Evolutionary conservation across 768 basidiomycete genomes (phyloP).

Genomic region (Auriscalpium microsporum): DNA sequence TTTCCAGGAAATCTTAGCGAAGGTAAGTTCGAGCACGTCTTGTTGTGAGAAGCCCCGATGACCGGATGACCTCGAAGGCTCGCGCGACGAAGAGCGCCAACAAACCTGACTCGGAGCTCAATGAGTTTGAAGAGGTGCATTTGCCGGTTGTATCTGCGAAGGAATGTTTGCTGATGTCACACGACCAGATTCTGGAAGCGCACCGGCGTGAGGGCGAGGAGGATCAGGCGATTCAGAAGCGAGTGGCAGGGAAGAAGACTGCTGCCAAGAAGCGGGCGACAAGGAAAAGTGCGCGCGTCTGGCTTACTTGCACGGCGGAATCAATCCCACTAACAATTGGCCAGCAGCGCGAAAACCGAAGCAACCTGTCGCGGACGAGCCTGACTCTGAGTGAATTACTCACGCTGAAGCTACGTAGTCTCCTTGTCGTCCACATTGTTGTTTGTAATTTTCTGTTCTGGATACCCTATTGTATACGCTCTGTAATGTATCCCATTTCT

Average conservation of each 20-base stretch:
- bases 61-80: slow-evolving; percentile 37
- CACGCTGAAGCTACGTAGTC: no score
- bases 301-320: background rate
- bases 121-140: slow-evolving; percentile 84
- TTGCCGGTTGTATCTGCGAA: background rate
- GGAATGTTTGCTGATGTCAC: background rate
- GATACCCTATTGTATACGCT: no score
- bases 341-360: background rate
- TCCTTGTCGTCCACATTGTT: no score
- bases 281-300: slow-evolving; percentile 28
- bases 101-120: slow-evolving; percentile 88
- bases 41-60: background rate
- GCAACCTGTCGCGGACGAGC: background rate
- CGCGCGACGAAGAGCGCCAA: slow-evolving; percentile 85
- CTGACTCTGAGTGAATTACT: background rate
- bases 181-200: slow-evolving; percentile 72
- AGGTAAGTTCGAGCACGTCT: slow-evolving; percentile 38
- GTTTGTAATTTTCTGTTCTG: no score
- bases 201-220: slow-evolving; percentile 80
- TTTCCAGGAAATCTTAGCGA: slow-evolving; percentile 86
- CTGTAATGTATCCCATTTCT: no score
- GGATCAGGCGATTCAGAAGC: slow-evolving; percentile 83
- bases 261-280: slow-evolving; percentile 69
- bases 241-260: slow-evolving; percentile 74
- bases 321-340: background rate